Conservation (phyloP, 2,329 filamentous ascomycete genomes). For the Zopfia rhizophila region DNA sequence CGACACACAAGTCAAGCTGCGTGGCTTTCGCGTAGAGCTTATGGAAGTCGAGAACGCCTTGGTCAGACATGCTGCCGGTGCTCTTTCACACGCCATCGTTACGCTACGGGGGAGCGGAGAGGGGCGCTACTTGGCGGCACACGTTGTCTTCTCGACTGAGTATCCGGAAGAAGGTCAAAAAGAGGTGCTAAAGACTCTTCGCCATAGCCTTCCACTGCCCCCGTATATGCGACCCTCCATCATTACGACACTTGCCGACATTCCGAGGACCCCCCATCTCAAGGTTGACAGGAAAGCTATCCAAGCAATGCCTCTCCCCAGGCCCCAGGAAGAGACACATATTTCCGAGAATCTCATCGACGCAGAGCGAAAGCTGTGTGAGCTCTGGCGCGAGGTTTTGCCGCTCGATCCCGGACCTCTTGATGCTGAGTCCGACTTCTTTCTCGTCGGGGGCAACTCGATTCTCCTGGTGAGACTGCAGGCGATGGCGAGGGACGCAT, state of each 20-base stretch:
- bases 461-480: slow-evolving; percentile 55
- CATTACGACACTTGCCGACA: slow-evolving; percentile 7
- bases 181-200: slow-evolving; percentile 24
- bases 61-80: slow-evolving; percentile 29
- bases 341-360: slow-evolving; percentile 7
- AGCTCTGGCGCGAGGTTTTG: slow-evolving; percentile 24
- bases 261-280: slow-evolving; percentile 20
- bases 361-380: slow-evolving; percentile 19
- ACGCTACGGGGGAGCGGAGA: slow-evolving; percentile 28
- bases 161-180: slow-evolving; percentile 3
- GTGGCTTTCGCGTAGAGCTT: slow-evolving; percentile 53
- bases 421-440: slow-evolving; percentile 50
- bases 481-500: slow-evolving; percentile 40
- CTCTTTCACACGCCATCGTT: slow-evolving; percentile 39
- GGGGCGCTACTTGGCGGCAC: slow-evolving; percentile 46
- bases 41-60: slow-evolving; percentile 52
- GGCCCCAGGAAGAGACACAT: not conserved
- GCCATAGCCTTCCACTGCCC: slow-evolving; percentile 43
- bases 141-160: slow-evolving; percentile 42
- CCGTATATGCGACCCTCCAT: slow-evolving; percentile 37
- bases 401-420: not conserved
- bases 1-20: slow-evolving; percentile 39
- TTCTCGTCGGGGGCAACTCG: slow-evolving; percentile 56
- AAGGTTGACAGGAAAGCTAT: slow-evolving; percentile 30
- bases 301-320: slow-evolving; percentile 24